Base-by-base conservation (phyloP, 352 stramenopile species). In the Phytophthora syringae region DNA sequence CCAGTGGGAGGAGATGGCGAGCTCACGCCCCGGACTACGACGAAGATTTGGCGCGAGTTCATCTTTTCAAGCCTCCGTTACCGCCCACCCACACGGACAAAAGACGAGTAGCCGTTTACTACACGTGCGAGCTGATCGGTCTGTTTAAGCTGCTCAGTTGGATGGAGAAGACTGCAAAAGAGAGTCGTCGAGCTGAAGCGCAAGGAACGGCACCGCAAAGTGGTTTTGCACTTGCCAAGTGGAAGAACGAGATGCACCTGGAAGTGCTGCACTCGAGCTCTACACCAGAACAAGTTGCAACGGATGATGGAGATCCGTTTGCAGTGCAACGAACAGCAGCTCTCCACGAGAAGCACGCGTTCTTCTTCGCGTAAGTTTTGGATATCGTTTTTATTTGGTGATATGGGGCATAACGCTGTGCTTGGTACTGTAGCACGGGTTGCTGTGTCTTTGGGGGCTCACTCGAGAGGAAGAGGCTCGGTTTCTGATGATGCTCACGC, bases 61-160 rank as follows among this genome's bases (percentile, higher is more conserved):
- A 76, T 57, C 56, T 72, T 21, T 73, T 72, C 47, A 71, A 70
- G 27, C 59, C 71, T 43, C 72, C 72, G 42, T 28, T 77, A 37
- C 60, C 32, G 24, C 77, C 76, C 10, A 80, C 64, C 1, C 68
- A 81, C 44, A 55, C 55, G 1, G 65, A 71, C 25, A 88, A 80
- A 54, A 66, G 70, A n/a, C 78, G 84, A 42, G 76, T 89, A 12
- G 78, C 80, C 1, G 76, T 81, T 27, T 92, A 92, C 52, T 92
- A 83, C 59, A 86, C 80, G 27, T 91, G 84, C 52, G 81, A 93
- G 39, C 79, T 79, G 45, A 79, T 94, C 27, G 70, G 64, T 13
- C 61, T 94, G 10, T 92, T 93, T 51, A 91, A 90, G 53, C 56
- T 92, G 47, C 72, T 86, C 48, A 90, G 89, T 45, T 90, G 80